Percentiles rank a stretch among this genome's conserved stretches.
phyloP scores from a whole-genome alignment of 129 eudicot species.

The Kitagawia praeruptora region DNA sequence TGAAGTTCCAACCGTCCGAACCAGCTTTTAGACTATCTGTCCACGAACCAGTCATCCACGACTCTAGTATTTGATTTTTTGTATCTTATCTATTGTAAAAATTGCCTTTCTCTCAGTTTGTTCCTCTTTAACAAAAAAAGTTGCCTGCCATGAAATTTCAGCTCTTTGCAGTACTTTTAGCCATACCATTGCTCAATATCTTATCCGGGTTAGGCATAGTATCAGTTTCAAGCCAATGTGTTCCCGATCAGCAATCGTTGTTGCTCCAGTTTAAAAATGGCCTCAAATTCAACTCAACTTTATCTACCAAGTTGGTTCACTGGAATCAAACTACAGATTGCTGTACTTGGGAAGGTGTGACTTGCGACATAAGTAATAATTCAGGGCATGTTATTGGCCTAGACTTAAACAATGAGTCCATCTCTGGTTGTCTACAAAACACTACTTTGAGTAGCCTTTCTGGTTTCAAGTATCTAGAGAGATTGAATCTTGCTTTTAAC shows the following conservation, averaged over 20 bases:
- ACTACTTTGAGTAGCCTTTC: conserved; percentile 17
- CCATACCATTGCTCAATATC: neutral
- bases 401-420: conserved; percentile 6
- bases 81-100: too few species aligned
- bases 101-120: too few species aligned
- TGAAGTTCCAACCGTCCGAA: too few species aligned
- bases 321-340: conserved; percentile 9
- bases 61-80: too few species aligned
- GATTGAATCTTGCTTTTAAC: conserved; percentile 13
- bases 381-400: conserved; percentile 11
- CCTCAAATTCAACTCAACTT: neutral
- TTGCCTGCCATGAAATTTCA: conserved; percentile 15
- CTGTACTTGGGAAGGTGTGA: neutral
- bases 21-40: too few species aligned
- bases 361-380: neutral
- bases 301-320: neutral
- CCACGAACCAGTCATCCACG: neutral
- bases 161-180: conserved; percentile 7
- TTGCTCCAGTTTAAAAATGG: neutral
- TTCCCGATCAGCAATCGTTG: conserved; percentile 13
- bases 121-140: too few species aligned
- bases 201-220: neutral
- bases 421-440: too few species aligned
- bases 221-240: conserved; percentile 16
- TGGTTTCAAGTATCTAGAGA: conserved; percentile 13